Conservation (phyloP, 1,139 yeast genomes). For the Candida frijolesensis region DNA sequence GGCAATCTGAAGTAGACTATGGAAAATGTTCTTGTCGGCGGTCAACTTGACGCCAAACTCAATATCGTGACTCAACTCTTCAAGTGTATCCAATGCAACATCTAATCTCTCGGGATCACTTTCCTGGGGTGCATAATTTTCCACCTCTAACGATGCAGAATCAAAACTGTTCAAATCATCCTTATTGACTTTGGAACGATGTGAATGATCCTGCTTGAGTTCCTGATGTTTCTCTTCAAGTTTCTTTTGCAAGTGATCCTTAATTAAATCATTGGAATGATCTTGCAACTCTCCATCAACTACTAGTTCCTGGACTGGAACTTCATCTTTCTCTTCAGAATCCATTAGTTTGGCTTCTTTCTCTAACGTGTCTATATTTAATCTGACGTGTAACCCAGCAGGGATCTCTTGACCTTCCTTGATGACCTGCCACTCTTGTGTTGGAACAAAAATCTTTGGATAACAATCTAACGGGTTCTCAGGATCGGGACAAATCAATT, state of each 20-base stretch:
- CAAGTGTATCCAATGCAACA: constrained; percentile 47
- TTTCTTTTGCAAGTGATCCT: constrained; percentile 9
- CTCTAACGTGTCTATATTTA: constrained; percentile 66
- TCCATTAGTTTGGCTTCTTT: constrained; percentile 67
- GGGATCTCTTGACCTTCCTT: constrained; percentile 74
- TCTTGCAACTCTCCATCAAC: constrained; percentile 19
- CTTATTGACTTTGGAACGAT: constrained; percentile 17
- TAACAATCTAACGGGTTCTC: constrained; percentile 57
- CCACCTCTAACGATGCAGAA: constrained; percentile 31
- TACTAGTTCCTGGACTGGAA: constrained; percentile 17
- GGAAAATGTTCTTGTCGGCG: constrained; percentile 20
- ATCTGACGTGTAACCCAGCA: constrained; percentile 72
- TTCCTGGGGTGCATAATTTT: constrained; percentile 15
- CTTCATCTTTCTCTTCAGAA: constrained; percentile 19
- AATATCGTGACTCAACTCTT: constrained; percentile 65
- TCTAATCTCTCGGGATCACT: constrained; percentile 19
- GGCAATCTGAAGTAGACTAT: constrained; percentile 20
- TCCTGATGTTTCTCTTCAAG: constrained; percentile 8
- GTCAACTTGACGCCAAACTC: constrained; percentile 58
- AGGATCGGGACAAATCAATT: constrained; percentile 22
- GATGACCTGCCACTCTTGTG: constrained; percentile 67
- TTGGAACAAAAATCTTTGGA: constrained; percentile 60
- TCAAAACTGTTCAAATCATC: constrained; percentile 29
- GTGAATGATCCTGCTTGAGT: constrained; percentile 4
- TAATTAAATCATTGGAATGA: constrained; percentile 10